These are phyloP conservation scores for Arthrobotrys megalospora DNA, from an alignment of 2,329 filamentous ascomycete genomes.

Conservation along the genomic window DNA sequence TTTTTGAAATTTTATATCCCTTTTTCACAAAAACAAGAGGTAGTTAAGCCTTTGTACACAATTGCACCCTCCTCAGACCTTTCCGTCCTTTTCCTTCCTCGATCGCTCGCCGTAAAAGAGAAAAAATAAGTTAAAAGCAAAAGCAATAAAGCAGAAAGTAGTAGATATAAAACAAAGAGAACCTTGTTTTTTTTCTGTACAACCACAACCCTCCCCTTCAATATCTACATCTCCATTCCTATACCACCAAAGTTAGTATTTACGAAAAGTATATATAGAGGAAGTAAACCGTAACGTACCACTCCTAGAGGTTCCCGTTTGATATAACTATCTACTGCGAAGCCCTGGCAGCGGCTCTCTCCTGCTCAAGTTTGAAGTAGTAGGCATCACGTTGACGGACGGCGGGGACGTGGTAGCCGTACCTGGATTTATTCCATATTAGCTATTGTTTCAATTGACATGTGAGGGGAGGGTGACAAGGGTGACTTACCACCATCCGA, in stretches of 20 bases:
- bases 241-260: background rate
- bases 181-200: background rate
- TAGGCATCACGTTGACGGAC: slow-evolving; percentile 68
- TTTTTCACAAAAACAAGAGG: background rate
- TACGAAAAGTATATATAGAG: too few relatives aligned
- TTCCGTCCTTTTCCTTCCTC: background rate
- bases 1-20: slow-evolving; percentile 3
- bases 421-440: background rate
- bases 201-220: background rate
- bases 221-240: slow-evolving; percentile 7
- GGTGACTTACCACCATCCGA: slow-evolving; percentile 11
- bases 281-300: too few relatives aligned
- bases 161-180: background rate
- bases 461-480: background rate
- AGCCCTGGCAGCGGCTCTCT: slow-evolving; percentile 65
- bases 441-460: background rate
- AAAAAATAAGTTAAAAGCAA: background rate
- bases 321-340: slow-evolving; percentile 15
- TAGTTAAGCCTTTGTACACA: slow-evolving; percentile 16
- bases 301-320: background rate
- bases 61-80: background rate
- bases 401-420: slow-evolving; percentile 69
- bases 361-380: slow-evolving; percentile 68
- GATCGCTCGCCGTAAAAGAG: background rate
- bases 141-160: background rate